A percentile compares a stretch with the other conserved stretches of the same genome.
Conservation (phyloP, 1,139 yeast genomes). For the Zygoascus sp. region DNA sequence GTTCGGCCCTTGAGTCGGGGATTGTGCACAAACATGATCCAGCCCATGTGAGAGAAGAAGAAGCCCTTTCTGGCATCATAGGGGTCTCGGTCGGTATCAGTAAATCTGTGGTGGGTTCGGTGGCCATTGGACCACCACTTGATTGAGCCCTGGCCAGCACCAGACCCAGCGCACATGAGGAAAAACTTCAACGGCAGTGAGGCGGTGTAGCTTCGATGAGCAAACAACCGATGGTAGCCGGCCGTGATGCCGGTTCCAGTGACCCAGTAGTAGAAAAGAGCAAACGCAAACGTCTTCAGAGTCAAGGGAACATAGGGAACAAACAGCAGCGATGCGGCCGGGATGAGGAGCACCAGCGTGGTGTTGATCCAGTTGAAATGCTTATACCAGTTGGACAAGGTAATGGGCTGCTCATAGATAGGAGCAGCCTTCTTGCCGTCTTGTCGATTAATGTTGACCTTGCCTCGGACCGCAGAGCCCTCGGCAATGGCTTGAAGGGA, state of each 20-base stretch:
- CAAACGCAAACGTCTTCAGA: constrained; percentile 55
- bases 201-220: constrained; percentile 86
- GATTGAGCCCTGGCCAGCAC: constrained; percentile 93
- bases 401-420: constrained; percentile 92
- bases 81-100: constrained; percentile 95
- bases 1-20: constrained; percentile 95
- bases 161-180: constrained; percentile 85
- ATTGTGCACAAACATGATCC: constrained; percentile 94
- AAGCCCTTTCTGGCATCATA: constrained; percentile 95
- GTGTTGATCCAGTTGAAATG: constrained; percentile 94
- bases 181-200: constrained; percentile 63
- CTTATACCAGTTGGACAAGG: constrained; percentile 71
- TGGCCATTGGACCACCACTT: constrained; percentile 99
- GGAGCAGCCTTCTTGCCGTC: constrained; percentile 44
- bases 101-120: constrained; percentile 95
- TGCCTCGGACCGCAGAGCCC: constrained; percentile 72
- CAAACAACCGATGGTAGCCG: constrained; percentile 84
- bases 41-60: constrained; percentile 94
- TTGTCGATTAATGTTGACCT: constrained; percentile 32
- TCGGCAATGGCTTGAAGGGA: constrained; percentile 83
- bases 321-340: constrained; percentile 55
- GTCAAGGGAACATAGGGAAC: constrained; percentile 57
- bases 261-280: constrained; percentile 57
- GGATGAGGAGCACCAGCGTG: constrained; percentile 68
- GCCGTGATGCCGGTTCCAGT: constrained; percentile 93